A percentile compares a stretch with the other conserved stretches of the same genome.
phyloP scores from a whole-genome alignment of 2,329 filamentous ascomycete genomes.

The Cladosporium colombiae region DNA sequence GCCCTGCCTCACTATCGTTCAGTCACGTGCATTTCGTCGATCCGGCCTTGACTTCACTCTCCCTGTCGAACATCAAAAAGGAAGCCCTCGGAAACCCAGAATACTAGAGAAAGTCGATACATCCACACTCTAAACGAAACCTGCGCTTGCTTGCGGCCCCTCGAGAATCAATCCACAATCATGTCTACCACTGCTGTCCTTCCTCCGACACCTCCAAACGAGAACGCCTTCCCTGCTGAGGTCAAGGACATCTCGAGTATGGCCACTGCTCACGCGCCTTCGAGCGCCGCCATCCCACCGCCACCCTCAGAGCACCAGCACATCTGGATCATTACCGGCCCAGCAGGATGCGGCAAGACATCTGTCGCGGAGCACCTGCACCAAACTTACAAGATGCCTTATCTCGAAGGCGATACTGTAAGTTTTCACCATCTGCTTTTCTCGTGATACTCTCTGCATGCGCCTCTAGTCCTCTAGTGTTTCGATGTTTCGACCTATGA shows the following conservation, averaged over 20 bases:
- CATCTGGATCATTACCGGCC: conserved; percentile 55
- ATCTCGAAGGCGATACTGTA: conserved; percentile 56
- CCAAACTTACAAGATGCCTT: conserved; percentile 45
- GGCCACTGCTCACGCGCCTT: conserved; percentile 10
- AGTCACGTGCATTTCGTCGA: background rate
- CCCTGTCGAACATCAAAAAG: background rate
- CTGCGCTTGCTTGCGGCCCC: background rate
- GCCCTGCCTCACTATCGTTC: background rate
- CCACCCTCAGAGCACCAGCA: conserved; percentile 43
- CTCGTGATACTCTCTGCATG: background rate
- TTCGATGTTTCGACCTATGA: background rate
- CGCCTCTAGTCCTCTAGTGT: background rate
- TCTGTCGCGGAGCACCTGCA: conserved; percentile 52
- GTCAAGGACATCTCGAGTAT: background rate
- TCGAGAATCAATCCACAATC: background rate
- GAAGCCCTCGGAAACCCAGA: background rate
- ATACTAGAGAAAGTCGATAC: background rate
- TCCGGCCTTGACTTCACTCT: background rate
- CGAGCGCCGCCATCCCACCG: background rate
- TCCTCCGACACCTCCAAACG: conserved; percentile 17
- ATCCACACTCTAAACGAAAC: conserved; percentile 1
- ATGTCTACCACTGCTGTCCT: conserved; percentile 10
- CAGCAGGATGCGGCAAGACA: conserved; percentile 57
- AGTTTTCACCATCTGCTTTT: conserved; percentile 25
- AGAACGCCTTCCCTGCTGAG: conserved; percentile 5